Evolutionary conservation across 2,329 filamentous ascomycete species (phyloP).

Genomic region (Colletotrichum sp.): DNA sequence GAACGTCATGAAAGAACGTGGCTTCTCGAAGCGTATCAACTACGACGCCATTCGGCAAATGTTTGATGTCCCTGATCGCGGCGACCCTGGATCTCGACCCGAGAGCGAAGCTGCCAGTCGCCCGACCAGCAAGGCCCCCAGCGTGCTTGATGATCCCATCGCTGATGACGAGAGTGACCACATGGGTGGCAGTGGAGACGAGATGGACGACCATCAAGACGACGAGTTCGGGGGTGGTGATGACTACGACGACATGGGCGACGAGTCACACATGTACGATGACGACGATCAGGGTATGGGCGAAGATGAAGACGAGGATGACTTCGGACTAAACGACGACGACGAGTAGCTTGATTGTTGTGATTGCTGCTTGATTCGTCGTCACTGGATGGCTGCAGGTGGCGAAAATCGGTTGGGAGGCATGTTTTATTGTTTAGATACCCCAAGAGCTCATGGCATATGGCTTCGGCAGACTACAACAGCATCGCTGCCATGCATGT

Average conservation of each 20-base stretch:
- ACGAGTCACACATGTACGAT: conserved; percentile 26
- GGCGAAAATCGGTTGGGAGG: neutral
- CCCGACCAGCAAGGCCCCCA: conserved; percentile 37
- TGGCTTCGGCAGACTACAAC: neutral
- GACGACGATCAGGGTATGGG: conserved; percentile 16
- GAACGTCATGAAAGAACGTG: conserved; percentile 70
- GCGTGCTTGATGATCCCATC: conserved; percentile 39
- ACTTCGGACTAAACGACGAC: conserved; percentile 15
- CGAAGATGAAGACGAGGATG: conserved; percentile 15
- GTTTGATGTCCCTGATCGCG: conserved; percentile 53
- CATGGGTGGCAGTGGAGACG: conserved; percentile 26
- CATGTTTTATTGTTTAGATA: conserved; percentile 4
- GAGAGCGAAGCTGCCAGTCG: conserved; percentile 47
- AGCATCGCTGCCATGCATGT: neutral
- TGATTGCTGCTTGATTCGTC: neutral
- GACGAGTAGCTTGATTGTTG: neutral
- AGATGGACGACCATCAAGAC: conserved; percentile 27
- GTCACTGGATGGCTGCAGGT: neutral
- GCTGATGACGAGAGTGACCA: conserved; percentile 39
- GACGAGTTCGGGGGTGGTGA: conserved; percentile 36
- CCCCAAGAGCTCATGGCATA: neutral
- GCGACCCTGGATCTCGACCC: conserved; percentile 54
- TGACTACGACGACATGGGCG: conserved; percentile 37
- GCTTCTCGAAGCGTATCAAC: conserved; percentile 78
- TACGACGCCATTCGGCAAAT: conserved; percentile 68